Evolutionary conservation across 2,329 filamentous ascomycete species (phyloP).

Genomic region (Hypoxylon sp.): DNA sequence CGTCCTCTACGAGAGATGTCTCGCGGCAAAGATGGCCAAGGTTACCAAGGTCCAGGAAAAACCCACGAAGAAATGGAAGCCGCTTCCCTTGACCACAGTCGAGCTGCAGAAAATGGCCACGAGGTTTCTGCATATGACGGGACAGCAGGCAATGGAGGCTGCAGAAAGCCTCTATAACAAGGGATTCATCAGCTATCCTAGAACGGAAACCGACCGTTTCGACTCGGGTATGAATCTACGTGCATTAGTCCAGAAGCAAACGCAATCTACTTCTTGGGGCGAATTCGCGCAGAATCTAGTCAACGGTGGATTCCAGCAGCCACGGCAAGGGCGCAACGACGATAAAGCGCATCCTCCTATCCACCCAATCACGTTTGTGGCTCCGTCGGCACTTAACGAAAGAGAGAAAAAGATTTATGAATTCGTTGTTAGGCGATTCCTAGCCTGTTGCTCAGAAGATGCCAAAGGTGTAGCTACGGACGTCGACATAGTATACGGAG

Average conservation of each 20-base stretch:
- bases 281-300: constrained; percentile 81
- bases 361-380: constrained; percentile 90
- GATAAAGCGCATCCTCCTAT: constrained; percentile 98
- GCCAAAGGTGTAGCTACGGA: constrained; percentile 89
- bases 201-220: constrained; percentile 97
- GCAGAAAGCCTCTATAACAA: constrained; percentile 92
- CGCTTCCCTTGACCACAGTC: constrained; percentile 92
- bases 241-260: constrained; percentile 86
- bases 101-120: constrained; percentile 97
- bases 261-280: constrained; percentile 82
- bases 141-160: constrained; percentile 88
- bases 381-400: constrained; percentile 72
- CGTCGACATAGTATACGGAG: constrained; percentile 85
- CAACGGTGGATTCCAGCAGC: constrained; percentile 83
- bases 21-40: constrained; percentile 80
- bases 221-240: constrained; percentile 89
- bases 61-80: constrained; percentile 94
- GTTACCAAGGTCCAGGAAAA: constrained; percentile 91
- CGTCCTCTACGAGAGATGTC: constrained; percentile 87
- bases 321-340: constrained; percentile 87
- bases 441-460: constrained; percentile 96
- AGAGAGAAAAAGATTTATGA: constrained; percentile 88
- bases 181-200: constrained; percentile 96
- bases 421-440: constrained; percentile 90
- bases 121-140: constrained; percentile 88